Evolutionary conservation across 495 filamentous ascomycete genomes (phyloP), one percentile per base, ranked within the genome.

Genomic region (Podospora pseudocomata): DNA sequence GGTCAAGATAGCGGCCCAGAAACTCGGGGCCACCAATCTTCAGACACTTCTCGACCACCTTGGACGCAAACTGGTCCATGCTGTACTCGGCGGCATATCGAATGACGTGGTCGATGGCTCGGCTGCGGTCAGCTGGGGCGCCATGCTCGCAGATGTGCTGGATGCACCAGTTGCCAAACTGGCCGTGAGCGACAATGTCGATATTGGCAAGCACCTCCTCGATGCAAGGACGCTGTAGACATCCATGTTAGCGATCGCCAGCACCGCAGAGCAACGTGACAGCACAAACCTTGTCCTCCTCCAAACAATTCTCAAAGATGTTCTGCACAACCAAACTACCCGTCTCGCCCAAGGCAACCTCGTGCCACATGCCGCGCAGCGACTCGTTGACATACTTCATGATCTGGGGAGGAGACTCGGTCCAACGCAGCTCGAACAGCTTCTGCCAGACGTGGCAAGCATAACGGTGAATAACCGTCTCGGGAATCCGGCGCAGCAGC

Each of bases 371-470:
- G 63, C 94, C 95, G 68, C 88, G 87, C 34, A 99, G 85, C 39
- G 95, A 90, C 70, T 99, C 95, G 74, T 99, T 99, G 76, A 99
- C 95, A 73, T 94, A 96, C 73, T 90, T 91, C 95, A 99, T 98
- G 77, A 99, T 96, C 78, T 97, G 94, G 23, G 95, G 95, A 16
- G 95, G 96, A 65, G 93, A 92, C 67, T 92, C 91, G 68, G 87
- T 91, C 95, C 95, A 99, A 70, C 95, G 88, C 74, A 99, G 84
- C 78, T 99, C 95, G 71, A 99, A 99, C n/a, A 99, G 87, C 83
- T 99, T 99, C 83, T 99, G 95, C 95, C 95, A 99, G 70, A 99
- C 95, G 76, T 99, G 95, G 70, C 95, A 99, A 64, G 95, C 94
- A 80, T 99, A 98, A 71, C 96, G 91, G 80, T 99, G 95, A 75